These are phyloP conservation scores for Plantago lanceolata DNA, from an alignment of 305 asterid species.

Conservation along the genomic window DNA sequence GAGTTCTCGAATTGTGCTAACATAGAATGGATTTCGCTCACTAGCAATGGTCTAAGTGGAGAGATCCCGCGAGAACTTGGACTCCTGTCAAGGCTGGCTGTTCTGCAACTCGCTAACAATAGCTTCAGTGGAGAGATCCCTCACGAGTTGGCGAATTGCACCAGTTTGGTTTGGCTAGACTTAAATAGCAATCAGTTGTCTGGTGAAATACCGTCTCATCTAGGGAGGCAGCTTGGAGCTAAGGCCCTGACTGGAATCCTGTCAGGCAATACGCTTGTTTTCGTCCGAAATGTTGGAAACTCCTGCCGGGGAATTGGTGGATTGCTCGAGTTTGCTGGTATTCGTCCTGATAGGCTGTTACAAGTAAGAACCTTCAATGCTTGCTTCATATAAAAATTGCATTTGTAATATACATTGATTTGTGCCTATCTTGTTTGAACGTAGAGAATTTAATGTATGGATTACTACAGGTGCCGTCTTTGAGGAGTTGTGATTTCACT, in stretches of 20 bases:
- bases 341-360: conserved; percentile 64
- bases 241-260: conserved; percentile 75
- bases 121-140: conserved; percentile 78
- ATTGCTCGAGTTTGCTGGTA: conserved; percentile 74
- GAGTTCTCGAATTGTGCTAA: conserved; percentile 56
- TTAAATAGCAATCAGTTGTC: conserved; percentile 58
- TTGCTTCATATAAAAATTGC: no score
- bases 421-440: background rate
- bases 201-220: conserved; percentile 79
- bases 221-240: conserved; percentile 73
- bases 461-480: conserved; percentile 47
- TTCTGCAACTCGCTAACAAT: conserved; percentile 73
- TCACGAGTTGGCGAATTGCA: conserved; percentile 55
- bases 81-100: conserved; percentile 59
- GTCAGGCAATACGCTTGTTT: conserved; percentile 77
- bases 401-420: no score
- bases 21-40: conserved; percentile 83
- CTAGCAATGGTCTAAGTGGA: conserved; percentile 69
- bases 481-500: conserved; percentile 72
- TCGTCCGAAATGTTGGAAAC: conserved; percentile 74
- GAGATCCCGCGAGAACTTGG: conserved; percentile 61
- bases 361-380: conserved; percentile 20
- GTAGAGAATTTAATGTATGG: background rate
- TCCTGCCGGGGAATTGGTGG: conserved; percentile 94
- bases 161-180: conserved; percentile 79